Evolutionary conservation across 2,329 filamentous ascomycete species (phyloP), one percentile per base, ranked within the genome.

Genomic region (Pseudophaeomoniella oleicola): DNA sequence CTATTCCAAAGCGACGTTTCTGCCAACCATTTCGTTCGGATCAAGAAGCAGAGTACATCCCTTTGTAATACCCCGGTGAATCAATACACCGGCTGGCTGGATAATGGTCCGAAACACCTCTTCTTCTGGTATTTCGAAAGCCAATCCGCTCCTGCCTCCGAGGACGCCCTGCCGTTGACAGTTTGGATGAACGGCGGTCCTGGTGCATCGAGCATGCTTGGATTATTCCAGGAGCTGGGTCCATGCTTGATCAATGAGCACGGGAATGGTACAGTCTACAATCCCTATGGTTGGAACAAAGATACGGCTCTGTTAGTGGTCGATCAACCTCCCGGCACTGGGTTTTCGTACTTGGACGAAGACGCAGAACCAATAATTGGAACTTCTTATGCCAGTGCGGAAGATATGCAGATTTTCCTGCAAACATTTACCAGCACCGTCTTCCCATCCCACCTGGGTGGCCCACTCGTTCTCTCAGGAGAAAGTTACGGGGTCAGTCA

Each of bases 61-160:
- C 22, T 27, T n/a, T 27, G 22, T n/a, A 27, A 27, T n/a, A 27
- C 22, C n/a, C 22, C 22, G 22, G 69, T 75, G 32, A 66, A 62
- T 43, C 67, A 64, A 19, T 80, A 75, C 52, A 66, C 67, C 0
- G 72, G 73, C 19, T 77, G 75, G 43, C 66, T 77, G 11, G 65
- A 71, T 50, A 59, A 77, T 3, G 69, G 69, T 2, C 61, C 64
- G 2, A 59, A 58, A 35, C 62, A 66, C 41, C 51, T 66, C 37
- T 63, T 62, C 48, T 63, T 61, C 47, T 62, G 59, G 59, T 63
- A 60, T 47, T 62, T 62, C 37, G 59, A 62, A 42, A 56, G 54
- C 5, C 53, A 59, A 31, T 45, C 48, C 38, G 49, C 49, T 16
- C 55, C 58, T 3, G 39, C 39, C 12, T 39, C 39, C n/a, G 45